A percentile compares a stretch with the other conserved stretches of the same genome.
Conservation (phyloP, 176 grass and related monocot genomes). For the Otatea glauca region DNA sequence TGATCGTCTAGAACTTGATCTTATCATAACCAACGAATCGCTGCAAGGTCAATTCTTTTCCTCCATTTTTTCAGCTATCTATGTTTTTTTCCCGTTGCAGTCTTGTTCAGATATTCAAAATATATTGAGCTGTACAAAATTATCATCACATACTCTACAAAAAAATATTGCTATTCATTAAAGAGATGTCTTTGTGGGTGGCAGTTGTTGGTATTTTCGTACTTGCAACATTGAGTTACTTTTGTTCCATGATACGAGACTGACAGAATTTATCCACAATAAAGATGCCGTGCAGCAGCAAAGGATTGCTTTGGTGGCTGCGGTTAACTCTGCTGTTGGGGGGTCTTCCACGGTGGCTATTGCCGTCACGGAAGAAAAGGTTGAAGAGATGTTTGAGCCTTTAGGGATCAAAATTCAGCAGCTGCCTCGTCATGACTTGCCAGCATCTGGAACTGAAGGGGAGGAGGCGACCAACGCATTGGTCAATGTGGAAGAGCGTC, state of each 20-base stretch:
- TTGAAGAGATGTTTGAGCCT: slow-evolving; percentile 70
- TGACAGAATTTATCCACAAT: slow-evolving; percentile 31
- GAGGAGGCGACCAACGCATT: slow-evolving; percentile 52
- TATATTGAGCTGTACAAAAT: background rate
- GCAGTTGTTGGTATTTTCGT: slow-evolving; percentile 20
- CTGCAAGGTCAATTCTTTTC: slow-evolving; percentile 61
- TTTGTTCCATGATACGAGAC: slow-evolving; percentile 27
- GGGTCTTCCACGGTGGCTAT: slow-evolving; percentile 59
- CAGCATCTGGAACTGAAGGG: slow-evolving; percentile 56
- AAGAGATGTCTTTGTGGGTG: background rate
- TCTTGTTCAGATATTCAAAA: background rate
- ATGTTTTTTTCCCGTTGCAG: background rate
- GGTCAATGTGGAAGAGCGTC: slow-evolving; percentile 76
- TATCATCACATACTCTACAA: background rate
- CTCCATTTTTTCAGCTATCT: background rate
- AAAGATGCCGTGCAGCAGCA: slow-evolving; percentile 87
- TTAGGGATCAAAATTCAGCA: slow-evolving; percentile 78
- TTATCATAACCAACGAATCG: slow-evolving; percentile 73
- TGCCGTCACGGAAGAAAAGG: slow-evolving; percentile 52
- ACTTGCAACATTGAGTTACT: background rate
- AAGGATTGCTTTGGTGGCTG: slow-evolving; percentile 61
- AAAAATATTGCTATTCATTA: background rate
- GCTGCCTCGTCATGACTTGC: slow-evolving; percentile 51
- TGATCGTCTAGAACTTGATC: slow-evolving; percentile 87
- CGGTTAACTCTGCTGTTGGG: slow-evolving; percentile 57